Evolutionary conservation across 306 rosid species (phyloP).

Genomic region (Lotus japonicus): DNA sequence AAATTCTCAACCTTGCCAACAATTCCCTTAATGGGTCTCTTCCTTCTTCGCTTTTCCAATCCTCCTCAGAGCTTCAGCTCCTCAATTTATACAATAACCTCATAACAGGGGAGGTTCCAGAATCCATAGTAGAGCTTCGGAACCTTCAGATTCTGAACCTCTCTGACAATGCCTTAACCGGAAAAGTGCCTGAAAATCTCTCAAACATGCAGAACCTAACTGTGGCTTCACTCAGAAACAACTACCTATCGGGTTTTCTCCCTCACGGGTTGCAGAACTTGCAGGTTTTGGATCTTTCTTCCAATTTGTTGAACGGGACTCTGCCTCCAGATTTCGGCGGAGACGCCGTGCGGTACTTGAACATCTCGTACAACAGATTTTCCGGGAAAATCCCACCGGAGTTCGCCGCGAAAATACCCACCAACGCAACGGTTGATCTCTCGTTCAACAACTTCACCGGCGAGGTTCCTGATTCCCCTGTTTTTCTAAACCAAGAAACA

Average conservation of each 20-base stretch:
- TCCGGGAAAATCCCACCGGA: conserved; percentile 55
- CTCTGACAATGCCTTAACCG: conserved; percentile 77
- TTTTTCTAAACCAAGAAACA: conserved; percentile 35
- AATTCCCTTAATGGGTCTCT: conserved; percentile 83
- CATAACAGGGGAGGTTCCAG: conserved; percentile 55
- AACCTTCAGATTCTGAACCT: conserved; percentile 54
- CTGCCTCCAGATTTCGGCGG: conserved; percentile 60
- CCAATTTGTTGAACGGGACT: conserved; percentile 70
- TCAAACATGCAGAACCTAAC: conserved; percentile 42
- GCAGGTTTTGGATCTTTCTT: conserved; percentile 68
- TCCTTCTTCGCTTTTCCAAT: conserved; percentile 45
- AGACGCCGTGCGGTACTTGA: conserved; percentile 39
- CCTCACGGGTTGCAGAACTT: conserved; percentile 35
- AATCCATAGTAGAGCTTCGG: conserved; percentile 21
- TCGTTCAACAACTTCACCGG: conserved; percentile 76
- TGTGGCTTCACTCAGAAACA: conserved; percentile 41
- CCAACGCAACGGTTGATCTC: conserved; percentile 53
- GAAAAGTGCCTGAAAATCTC: conserved; percentile 49
- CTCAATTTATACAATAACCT: conserved; percentile 57
- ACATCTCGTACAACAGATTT: conserved; percentile 57
- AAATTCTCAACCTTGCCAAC: conserved; percentile 66
- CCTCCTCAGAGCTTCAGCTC: conserved; percentile 36
- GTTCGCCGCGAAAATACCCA: conserved; percentile 46
- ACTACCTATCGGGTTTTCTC: conserved; percentile 56
- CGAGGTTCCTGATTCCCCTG: conserved; percentile 40